phyloP scores from a whole-genome alignment of 1,139 yeast species.

The Pichia sp. region DNA sequence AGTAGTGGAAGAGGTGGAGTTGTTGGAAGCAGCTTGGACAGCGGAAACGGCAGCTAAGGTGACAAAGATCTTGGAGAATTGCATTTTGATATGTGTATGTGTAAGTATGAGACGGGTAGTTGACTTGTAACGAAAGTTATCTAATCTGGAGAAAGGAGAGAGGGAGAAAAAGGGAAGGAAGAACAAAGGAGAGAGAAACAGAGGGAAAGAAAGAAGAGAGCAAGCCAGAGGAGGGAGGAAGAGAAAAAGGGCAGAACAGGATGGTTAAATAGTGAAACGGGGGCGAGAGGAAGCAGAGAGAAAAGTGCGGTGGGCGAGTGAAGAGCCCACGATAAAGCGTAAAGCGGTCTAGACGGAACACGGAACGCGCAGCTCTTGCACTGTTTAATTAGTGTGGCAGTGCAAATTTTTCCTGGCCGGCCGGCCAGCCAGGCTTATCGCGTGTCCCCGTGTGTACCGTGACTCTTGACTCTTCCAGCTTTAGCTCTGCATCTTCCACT shows the following conservation, averaged over 20 bases:
- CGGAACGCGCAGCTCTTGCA: no score
- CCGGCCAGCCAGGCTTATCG: no score
- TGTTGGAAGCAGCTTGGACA: conserved; percentile 44
- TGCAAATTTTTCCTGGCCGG: no score
- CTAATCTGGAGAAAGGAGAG: neutral
- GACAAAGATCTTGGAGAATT: conserved; percentile 53
- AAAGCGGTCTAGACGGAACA: no score
- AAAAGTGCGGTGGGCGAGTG: no score
- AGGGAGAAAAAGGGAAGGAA: neutral
- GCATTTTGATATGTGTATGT: conserved; percentile 40
- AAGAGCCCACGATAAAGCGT: neutral
- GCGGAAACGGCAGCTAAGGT: conserved; percentile 43
- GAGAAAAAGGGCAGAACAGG: neutral
- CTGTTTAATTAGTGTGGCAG: no score
- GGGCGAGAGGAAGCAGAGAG: no score
- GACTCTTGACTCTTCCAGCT: no score
- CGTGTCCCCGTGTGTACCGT: no score
- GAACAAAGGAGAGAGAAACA: neutral
- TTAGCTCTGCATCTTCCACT: no score
- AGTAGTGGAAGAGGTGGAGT: conserved; percentile 31
- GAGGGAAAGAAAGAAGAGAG: neutral
- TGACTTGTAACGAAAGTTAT: conserved; percentile 9
- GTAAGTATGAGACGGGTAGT: neutral
- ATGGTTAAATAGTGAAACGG: neutral
- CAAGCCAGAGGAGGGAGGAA: neutral